Evolutionary conservation across 495 filamentous ascomycete genomes (phyloP).

Genomic region (Rostrohypoxylon terebratum): DNA sequence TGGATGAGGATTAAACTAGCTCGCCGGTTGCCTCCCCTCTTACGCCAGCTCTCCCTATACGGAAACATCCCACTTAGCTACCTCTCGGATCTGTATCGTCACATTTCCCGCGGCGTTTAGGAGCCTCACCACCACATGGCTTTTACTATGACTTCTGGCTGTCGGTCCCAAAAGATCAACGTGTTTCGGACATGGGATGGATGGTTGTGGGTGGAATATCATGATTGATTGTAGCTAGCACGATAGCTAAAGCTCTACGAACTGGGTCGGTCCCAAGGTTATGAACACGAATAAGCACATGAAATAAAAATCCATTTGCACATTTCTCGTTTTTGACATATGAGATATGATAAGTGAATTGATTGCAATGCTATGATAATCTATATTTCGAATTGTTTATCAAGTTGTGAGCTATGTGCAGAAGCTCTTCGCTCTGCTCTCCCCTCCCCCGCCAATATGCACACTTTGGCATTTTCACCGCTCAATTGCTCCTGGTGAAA

Average conservation of each 20-base stretch:
- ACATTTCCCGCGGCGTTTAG: slow-evolving; percentile 24
- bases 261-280: slow-evolving; percentile 3
- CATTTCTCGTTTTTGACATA: neutral
- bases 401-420: neutral
- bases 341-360: neutral
- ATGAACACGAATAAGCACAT: slow-evolving; percentile 24
- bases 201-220: slow-evolving; percentile 14
- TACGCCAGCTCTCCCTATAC: slow-evolving; percentile 31
- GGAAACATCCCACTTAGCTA: slow-evolving; percentile 20
- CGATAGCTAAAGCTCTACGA: slow-evolving; percentile 21
- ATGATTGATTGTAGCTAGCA: slow-evolving; percentile 14
- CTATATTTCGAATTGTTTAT: neutral
- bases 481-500: neutral
- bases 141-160: slow-evolving; percentile 22
- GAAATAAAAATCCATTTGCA: slow-evolving; percentile 33
- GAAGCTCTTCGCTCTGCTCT: neutral
- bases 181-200: slow-evolving; percentile 22
- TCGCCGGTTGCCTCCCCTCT: neutral
- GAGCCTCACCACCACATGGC: slow-evolving; percentile 4
- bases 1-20: slow-evolving; percentile 59
- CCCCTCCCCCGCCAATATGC: neutral
- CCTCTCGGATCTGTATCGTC: slow-evolving; percentile 19
- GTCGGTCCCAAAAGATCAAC: slow-evolving; percentile 21
- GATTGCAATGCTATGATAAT: neutral
- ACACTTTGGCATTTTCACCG: neutral